Base-by-base conservation (phyloP, 2,329 filamentous ascomycete species). In the Zymoseptoria pseudotritici region DNA sequence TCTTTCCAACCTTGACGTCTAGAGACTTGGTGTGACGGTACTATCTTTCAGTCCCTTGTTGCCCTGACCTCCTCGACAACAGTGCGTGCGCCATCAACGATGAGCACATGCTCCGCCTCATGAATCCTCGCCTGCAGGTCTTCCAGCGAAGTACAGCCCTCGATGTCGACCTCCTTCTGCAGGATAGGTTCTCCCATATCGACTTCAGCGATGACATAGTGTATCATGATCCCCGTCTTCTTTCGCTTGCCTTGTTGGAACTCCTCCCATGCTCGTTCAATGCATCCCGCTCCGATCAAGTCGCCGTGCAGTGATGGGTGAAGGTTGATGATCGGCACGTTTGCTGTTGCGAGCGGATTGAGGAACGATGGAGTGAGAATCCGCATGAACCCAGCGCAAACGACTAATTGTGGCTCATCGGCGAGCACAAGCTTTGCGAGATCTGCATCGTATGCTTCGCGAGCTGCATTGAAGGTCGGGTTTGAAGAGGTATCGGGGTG, bases 331-430 rank as follows among this genome's bases (percentile, higher is more conserved):
- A 93, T 85, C 22, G 80, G 82, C 42, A 93, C 79, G 0, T 81
- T 82, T 0, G 80, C 83, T 11, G 73, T 76, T 36, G 83, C 80
- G 7, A 96, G 71, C 1, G 90, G 89, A 8, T 82, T 79, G 54
- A 96, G 77, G 72, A 95, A 94, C 1, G 79, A 77, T 2, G 79
- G 78, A 0, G 85, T 86, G 54, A 95, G 82, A 59, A 95, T 87
- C 72, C 94, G 87, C 90, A 95, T 95, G 82, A 89, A 95, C 2
- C 91, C 91, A 3, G 89, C 87, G 66, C 91, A 88, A 8, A 94
- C 87, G 54, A 96, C 84, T 58, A 96, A 75, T 58, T 92, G 83
- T 0, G 91, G 90, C 59, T 75, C 75, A 63, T 87, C 82, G 4
- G 75, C 72, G 22, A 93, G 77, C 56, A 95, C 82, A 61, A 87